Evolutionary conservation across 2,329 filamentous ascomycete genomes (phyloP), one percentile per base, ranked within the genome.

Genomic region (Diaporthe batatas): DNA sequence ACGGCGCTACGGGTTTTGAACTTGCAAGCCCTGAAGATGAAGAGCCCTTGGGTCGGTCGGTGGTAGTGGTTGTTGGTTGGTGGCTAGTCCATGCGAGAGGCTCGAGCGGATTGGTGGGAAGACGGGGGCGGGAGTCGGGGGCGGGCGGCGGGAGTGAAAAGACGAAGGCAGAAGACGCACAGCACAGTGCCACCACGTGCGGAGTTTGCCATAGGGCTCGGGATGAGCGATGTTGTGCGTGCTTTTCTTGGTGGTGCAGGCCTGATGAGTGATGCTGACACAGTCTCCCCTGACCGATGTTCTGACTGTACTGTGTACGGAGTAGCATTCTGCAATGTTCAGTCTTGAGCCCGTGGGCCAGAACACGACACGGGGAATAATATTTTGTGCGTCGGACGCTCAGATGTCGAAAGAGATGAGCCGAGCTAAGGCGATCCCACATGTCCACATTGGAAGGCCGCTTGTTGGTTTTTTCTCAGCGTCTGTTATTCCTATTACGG

Each of bases 41-140:
- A 16, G 25, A 12, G 21, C 44, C 44, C 62, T 36, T 65, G 29
- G 12, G 62, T 25, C 11, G 10, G 12, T 42, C 12, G 12, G 39
- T 42, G 12, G 62, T 67, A 67, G 32, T 34, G 62, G 25, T 65
- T 49, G 62, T 39, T 65, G 62, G 62, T 65, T 65, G 62, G 62
- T 65, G 29, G 62, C 53, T 67, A 67, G 62, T 67, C 7, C 11
- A 39, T 16, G 21, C 29, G 32, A 14, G n/a, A 39, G 34, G 11
- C 10, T 21, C 55, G 42, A 16, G 44, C n/a, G 47, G 32, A 67
- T 53, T 25, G 62, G 47, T 53, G 62, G 62, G 47, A 53, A 53
- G 62, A 67, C 47, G 51, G 7, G 7, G 29, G 62, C 59, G 59
- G 44, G 49, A 51, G 59, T 65, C 59, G 59, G 59, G 44, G 59